phyloP scores from a whole-genome alignment of 192 early-diverging fungal species.

The Umbelopsis ramanniana region DNA sequence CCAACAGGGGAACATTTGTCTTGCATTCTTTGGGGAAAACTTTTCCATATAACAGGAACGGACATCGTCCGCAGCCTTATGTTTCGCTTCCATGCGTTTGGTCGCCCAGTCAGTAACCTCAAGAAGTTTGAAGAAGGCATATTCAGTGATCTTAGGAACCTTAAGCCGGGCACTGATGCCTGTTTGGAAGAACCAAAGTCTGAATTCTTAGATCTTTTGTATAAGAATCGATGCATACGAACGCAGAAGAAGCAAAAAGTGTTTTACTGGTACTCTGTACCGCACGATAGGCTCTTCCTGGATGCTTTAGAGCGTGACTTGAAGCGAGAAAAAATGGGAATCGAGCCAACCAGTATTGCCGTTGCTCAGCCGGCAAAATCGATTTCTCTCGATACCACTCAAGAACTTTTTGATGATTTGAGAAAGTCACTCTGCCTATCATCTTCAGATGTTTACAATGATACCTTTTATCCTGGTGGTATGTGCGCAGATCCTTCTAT shows the following conservation, averaged over 20 bases:
- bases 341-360: constrained; percentile 83
- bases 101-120: constrained; percentile 81
- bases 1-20: constrained; percentile 89
- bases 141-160: constrained; percentile 92
- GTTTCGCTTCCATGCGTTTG: constrained; percentile 91
- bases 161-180: constrained; percentile 95
- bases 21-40: constrained; percentile 92
- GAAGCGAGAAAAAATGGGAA: constrained; percentile 87
- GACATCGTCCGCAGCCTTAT: constrained; percentile 92
- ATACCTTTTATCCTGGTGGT: constrained; percentile 21
- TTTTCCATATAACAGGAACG: constrained; percentile 94
- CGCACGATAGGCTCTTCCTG: constrained; percentile 91
- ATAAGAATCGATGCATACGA: constrained; percentile 95
- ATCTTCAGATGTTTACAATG: constrained; percentile 13
- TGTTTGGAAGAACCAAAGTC: constrained; percentile 92
- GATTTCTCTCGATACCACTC: constrained; percentile 62
- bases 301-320: constrained; percentile 97
- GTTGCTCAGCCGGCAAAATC: constrained; percentile 71
- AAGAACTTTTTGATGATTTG: constrained; percentile 58
- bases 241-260: constrained; percentile 99
- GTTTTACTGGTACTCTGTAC: constrained; percentile 97
- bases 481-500: constrained; percentile 6
- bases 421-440: constrained; percentile 45
- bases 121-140: constrained; percentile 99
- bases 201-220: constrained; percentile 92